phyloP scores from a whole-genome alignment of 1,284 basidiomycete genomes.

The Apiotrichum laibachii region DNA sequence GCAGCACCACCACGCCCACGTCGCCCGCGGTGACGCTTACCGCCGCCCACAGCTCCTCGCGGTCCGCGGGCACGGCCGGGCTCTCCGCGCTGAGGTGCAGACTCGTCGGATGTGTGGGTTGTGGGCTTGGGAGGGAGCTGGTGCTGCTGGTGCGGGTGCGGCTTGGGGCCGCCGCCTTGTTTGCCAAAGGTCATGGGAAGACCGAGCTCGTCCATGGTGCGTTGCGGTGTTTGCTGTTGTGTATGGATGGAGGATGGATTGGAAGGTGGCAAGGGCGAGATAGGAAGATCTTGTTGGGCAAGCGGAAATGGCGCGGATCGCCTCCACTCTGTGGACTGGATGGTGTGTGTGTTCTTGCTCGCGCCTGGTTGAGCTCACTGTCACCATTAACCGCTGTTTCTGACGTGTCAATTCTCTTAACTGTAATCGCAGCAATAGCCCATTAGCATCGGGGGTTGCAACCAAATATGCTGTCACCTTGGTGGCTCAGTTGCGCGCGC shows the following conservation, averaged over 20 bases:
- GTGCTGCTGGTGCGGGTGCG: not conserved
- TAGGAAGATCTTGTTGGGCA: too few relatives aligned
- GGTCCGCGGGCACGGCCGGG: slow-evolving; percentile 17
- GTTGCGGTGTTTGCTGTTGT: slow-evolving; percentile 1
- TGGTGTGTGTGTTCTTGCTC: too few relatives aligned
- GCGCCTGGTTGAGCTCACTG: too few relatives aligned
- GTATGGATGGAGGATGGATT: too few relatives aligned
- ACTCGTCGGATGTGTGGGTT: not conserved
- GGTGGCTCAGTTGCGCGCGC: too few relatives aligned
- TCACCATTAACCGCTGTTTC: too few relatives aligned
- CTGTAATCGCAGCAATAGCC: too few relatives aligned
- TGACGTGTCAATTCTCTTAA: too few relatives aligned
- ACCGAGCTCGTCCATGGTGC: slow-evolving; percentile 34
- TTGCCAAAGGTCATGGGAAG: slow-evolving; percentile 41
- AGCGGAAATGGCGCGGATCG: too few relatives aligned
- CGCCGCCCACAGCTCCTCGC: slow-evolving; percentile 35
- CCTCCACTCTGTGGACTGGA: too few relatives aligned
- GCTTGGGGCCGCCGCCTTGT: slow-evolving; percentile 7
- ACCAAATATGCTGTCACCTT: too few relatives aligned
- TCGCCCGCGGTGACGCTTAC: slow-evolving; percentile 24
- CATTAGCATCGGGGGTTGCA: too few relatives aligned
- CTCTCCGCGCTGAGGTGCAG: not conserved
- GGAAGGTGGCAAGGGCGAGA: not conserved
- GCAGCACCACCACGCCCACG: slow-evolving; percentile 1
- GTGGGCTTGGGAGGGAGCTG: slow-evolving; percentile 12